Evolutionary conservation across 139 green algal genomes (phyloP).

Genomic region (Tetraselmis striata): DNA sequence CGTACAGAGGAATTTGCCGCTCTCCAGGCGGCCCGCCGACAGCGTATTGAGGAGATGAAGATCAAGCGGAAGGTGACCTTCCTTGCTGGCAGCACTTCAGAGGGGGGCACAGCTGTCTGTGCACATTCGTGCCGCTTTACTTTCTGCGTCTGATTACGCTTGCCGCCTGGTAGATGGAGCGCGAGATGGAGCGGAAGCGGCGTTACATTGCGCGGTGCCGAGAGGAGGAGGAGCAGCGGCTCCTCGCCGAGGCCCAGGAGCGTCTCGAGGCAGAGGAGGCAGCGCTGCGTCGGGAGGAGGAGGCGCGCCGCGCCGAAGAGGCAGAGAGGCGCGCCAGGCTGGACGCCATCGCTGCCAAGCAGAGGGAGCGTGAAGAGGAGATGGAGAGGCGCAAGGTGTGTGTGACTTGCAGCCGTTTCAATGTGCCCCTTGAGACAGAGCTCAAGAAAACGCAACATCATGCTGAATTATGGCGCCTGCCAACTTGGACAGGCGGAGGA

Average conservation of each 20-base stretch:
- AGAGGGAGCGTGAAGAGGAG: conserved; percentile 44
- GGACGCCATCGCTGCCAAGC: neutral
- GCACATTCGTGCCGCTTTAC: neutral
- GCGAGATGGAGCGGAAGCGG: conserved; percentile 57
- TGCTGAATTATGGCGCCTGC: too few relatives aligned
- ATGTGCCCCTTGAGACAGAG: too few relatives aligned
- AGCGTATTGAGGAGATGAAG: neutral
- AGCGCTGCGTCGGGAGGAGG: conserved; percentile 36
- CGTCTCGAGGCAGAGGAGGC: conserved; percentile 18
- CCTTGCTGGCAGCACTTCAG: neutral
- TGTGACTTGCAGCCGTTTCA: too few relatives aligned
- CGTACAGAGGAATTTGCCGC: conserved; percentile 86
- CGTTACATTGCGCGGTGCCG: conserved; percentile 71
- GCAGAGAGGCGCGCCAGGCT: conserved; percentile 23
- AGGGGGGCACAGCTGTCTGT: neutral
- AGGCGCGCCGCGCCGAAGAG: conserved; percentile 37
- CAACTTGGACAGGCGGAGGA: neutral
- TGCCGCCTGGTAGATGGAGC: conserved; percentile 34
- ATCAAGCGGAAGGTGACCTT: neutral
- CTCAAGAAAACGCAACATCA: too few relatives aligned
- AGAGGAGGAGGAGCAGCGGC: conserved; percentile 43
- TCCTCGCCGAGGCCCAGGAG: neutral
- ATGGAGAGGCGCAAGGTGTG: conserved; percentile 32
- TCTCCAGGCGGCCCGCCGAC: conserved; percentile 23
- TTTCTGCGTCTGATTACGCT: neutral